A percentile compares a stretch with the other conserved stretches of the same genome.
Evolutionary conservation across 2,329 filamentous ascomycete genomes (phyloP).

Genomic region (Penicillium digitatum): DNA sequence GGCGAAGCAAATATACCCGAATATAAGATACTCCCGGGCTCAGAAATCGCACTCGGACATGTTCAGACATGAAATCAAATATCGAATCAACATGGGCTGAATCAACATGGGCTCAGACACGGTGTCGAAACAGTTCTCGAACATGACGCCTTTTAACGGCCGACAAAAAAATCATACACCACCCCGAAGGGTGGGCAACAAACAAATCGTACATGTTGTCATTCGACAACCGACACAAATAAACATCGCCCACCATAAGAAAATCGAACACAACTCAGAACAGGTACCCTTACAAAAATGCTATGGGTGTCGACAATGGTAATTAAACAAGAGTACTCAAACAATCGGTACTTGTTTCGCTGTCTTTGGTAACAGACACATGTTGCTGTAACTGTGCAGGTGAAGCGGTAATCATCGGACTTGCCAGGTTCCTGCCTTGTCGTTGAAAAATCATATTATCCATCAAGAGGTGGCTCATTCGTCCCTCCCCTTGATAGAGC

Average conservation of each 20-base stretch:
- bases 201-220: background rate
- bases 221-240: background rate
- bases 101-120: background rate
- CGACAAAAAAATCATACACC: background rate
- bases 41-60: background rate
- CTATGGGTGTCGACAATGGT: background rate
- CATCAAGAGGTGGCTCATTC: conserved; percentile 2
- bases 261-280: background rate
- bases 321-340: background rate
- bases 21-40: background rate
- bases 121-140: background rate
- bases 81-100: background rate
- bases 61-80: background rate
- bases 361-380: background rate
- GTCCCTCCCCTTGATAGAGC: conserved; percentile 1
- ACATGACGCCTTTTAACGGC: background rate
- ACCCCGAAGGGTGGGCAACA: background rate
- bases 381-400: background rate
- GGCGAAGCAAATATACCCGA: background rate
- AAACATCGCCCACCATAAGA: background rate
- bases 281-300: background rate
- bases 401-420: conserved; percentile 1
- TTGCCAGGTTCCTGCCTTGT: background rate
- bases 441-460: background rate
- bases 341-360: background rate